Evolutionary conservation across 2,329 filamentous ascomycete species (phyloP).

Genomic region (Claviceps humidiphila): DNA sequence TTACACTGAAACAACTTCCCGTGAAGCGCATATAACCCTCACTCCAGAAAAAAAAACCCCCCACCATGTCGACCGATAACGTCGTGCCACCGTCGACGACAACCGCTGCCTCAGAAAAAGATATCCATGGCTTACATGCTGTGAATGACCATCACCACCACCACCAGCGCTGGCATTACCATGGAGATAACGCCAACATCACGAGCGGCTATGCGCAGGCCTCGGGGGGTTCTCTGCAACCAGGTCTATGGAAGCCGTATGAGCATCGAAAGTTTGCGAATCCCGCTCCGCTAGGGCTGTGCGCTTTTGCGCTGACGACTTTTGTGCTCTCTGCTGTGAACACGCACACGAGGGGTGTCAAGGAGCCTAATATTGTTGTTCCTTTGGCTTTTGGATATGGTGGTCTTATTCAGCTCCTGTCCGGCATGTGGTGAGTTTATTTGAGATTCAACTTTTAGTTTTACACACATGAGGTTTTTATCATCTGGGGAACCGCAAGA

Average conservation of each 20-base stretch:
- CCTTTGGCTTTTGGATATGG: conserved; percentile 61
- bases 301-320: conserved; percentile 70
- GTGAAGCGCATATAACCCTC: not conserved
- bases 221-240: conserved; percentile 56
- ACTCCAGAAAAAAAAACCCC: not conserved
- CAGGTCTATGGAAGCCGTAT: conserved; percentile 49
- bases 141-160: conserved; percentile 1
- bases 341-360: conserved; percentile 47
- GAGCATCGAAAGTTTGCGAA: conserved; percentile 65
- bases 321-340: conserved; percentile 69
- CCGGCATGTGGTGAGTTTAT: conserved; percentile 68
- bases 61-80: conserved; percentile 7
- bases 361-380: conserved; percentile 51
- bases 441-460: no score
- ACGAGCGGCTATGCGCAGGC: conserved; percentile 7
- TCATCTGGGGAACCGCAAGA: no score
- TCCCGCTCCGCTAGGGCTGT: conserved; percentile 63
- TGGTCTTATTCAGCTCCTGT: conserved; percentile 63
- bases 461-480: no score
- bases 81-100: not conserved
- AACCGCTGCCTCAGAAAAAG: conserved; percentile 9
- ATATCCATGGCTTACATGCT: conserved; percentile 4
- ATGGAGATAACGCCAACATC: conserved; percentile 14
- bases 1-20: no score
- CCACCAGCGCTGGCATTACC: conserved; percentile 10